Evolutionary conservation across 2,329 filamentous ascomycete species (phyloP).

Genomic region (Fusarium sp.): DNA sequence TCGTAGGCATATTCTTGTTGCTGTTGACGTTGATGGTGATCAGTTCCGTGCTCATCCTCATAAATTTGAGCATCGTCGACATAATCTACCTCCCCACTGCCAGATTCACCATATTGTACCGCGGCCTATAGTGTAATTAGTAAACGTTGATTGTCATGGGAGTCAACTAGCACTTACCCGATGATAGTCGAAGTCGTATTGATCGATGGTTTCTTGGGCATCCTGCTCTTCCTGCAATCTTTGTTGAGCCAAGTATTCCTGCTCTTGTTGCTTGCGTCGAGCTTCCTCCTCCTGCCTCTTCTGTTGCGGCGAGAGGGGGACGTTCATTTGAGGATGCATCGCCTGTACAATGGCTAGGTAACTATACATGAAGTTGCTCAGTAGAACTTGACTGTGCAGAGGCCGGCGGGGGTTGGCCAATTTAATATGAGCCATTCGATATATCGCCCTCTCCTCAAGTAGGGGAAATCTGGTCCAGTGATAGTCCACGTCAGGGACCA

Average conservation of each 20-base stretch:
- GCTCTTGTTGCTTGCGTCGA: slow-evolving; percentile 63
- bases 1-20: slow-evolving; percentile 57
- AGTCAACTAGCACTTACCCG: slow-evolving; percentile 57
- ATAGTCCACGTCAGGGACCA: slow-evolving; percentile 92
- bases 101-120: slow-evolving; percentile 62
- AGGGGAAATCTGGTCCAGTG: slow-evolving; percentile 97
- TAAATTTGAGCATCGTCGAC: slow-evolving; percentile 67
- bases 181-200: slow-evolving; percentile 68
- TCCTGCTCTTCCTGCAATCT: slow-evolving; percentile 61
- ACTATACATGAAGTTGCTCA: slow-evolving; percentile 99
- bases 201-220: slow-evolving; percentile 62
- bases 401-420: slow-evolving; percentile 95
- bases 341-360: slow-evolving; percentile 98
- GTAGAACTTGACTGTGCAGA: slow-evolving; percentile 91
- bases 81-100: slow-evolving; percentile 62
- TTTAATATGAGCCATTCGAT: slow-evolving; percentile 98
- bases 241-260: slow-evolving; percentile 63
- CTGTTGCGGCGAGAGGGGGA: slow-evolving; percentile 85
- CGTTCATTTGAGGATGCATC: slow-evolving; percentile 96
- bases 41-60: slow-evolving; percentile 64
- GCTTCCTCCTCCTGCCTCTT: slow-evolving; percentile 70
- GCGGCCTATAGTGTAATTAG: slow-evolving; percentile 53
- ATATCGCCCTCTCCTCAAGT: slow-evolving; percentile 95
- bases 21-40: slow-evolving; percentile 51
- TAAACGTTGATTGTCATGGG: not conserved